phyloP scores from a whole-genome alignment of 768 basidiomycete species.

The Tricholoma furcatifolium region DNA sequence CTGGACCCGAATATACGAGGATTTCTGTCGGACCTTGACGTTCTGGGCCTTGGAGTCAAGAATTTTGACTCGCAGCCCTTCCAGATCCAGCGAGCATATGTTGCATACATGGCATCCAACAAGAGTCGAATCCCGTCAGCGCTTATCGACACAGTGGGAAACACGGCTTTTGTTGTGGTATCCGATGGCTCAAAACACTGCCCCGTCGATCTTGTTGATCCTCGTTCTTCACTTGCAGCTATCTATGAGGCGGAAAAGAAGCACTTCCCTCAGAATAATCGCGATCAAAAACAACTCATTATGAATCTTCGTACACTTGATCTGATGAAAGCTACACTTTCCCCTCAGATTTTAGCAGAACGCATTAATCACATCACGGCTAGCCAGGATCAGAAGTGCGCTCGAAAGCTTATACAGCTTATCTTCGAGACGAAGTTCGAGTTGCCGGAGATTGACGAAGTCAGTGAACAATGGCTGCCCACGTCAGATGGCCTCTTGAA shows the following conservation, averaged over 20 bases:
- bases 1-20: slow-evolving; percentile 20
- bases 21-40: slow-evolving; percentile 20
- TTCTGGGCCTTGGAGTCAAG: slow-evolving; percentile 26
- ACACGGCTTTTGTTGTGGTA: slow-evolving; percentile 26
- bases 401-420: slow-evolving; percentile 22
- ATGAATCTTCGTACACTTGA: slow-evolving; percentile 18
- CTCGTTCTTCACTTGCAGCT: slow-evolving; percentile 25
- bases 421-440: slow-evolving; percentile 17
- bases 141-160: slow-evolving; percentile 22
- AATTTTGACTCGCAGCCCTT: slow-evolving; percentile 28
- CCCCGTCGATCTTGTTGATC: slow-evolving; percentile 30
- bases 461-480: slow-evolving; percentile 35
- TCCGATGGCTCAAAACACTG: slow-evolving; percentile 15
- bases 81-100: slow-evolving; percentile 23
- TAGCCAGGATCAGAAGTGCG: slow-evolving; percentile 7
- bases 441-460: slow-evolving; percentile 5
- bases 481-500: slow-evolving; percentile 31
- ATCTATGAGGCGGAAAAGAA: slow-evolving; percentile 22
- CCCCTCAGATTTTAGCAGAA: slow-evolving; percentile 31
- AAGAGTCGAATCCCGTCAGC: slow-evolving; percentile 22
- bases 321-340: slow-evolving; percentile 29
- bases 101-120: slow-evolving; percentile 26
- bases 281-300: slow-evolving; percentile 13
- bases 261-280: slow-evolving; percentile 13
- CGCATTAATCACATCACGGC: slow-evolving; percentile 29